Evolutionary conservation across 23 red algal species (phyloP).

Genomic region (Pyropia yezoensis): DNA sequence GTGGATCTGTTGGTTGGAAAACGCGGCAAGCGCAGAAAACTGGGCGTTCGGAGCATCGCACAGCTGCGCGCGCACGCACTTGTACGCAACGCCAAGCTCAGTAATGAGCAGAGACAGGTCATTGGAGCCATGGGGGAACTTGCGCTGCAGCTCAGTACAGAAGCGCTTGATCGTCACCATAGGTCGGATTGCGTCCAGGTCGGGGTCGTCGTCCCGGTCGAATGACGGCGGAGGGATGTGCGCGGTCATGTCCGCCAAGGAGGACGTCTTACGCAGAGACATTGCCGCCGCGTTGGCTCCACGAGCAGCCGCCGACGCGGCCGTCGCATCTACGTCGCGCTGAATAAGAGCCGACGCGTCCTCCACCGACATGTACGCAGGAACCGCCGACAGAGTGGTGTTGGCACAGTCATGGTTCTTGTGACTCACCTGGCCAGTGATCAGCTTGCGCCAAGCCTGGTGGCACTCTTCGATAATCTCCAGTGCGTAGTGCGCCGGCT

Average conservation of each 20-base stretch:
- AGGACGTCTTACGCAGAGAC: not conserved
- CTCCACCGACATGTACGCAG: slow-evolving; percentile 15
- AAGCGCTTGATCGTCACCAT: slow-evolving; percentile 99
- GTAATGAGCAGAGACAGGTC: slow-evolving; percentile 87
- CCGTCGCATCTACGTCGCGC: too few relatives aligned
- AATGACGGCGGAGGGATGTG: slow-evolving; percentile 54
- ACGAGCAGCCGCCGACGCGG: too few relatives aligned
- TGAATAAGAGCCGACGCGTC: slow-evolving; percentile 45
- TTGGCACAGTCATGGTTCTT: slow-evolving; percentile 80
- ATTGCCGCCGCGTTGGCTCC: too few relatives aligned
- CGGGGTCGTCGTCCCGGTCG: slow-evolving; percentile 1
- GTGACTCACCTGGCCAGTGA: slow-evolving; percentile 68
- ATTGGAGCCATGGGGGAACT: slow-evolving; percentile 90
- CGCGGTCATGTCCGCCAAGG: slow-evolving; percentile 29
- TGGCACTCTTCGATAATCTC: slow-evolving; percentile 94
- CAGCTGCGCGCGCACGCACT: slow-evolving; percentile 75
- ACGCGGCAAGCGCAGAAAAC: slow-evolving; percentile 49
- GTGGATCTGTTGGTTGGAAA: slow-evolving; percentile 85
- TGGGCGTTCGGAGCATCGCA: slow-evolving; percentile 73
- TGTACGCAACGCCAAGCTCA: slow-evolving; percentile 85
- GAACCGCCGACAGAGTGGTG: slow-evolving; percentile 59
- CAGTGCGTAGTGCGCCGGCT: slow-evolving; percentile 64
- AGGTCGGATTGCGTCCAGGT: slow-evolving; percentile 11
- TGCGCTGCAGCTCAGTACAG: slow-evolving; percentile 83
- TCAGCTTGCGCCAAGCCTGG: slow-evolving; percentile 71